Evolutionary conservation across 2,329 filamentous ascomycete genomes (phyloP).

Genomic region (Colletotrichum lini): DNA sequence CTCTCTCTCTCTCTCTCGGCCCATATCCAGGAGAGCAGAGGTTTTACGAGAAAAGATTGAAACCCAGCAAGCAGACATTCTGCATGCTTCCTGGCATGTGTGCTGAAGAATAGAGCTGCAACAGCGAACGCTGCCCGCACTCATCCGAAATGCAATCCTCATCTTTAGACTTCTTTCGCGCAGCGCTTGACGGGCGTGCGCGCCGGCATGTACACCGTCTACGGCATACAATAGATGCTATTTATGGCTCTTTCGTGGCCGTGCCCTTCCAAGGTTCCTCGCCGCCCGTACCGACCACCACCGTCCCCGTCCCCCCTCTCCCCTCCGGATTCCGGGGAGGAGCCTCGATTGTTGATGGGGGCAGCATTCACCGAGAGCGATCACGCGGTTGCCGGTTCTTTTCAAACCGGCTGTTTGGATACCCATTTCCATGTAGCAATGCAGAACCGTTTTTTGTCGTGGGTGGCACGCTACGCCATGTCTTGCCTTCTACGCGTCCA

Average conservation of each 20-base stretch:
- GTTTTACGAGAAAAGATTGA: not conserved
- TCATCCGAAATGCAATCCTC: not conserved
- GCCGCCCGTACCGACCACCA: not conserved
- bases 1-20: constrained; percentile 5
- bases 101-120: not conserved
- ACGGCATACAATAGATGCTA: not conserved
- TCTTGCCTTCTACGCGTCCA: not conserved
- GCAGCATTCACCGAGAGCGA: not conserved
- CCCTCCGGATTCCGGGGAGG: constrained; percentile 2
- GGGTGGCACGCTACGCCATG: too few species aligned
- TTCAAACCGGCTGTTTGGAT: not conserved
- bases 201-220: not conserved
- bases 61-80: not conserved
- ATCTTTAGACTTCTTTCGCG: constrained; percentile 25
- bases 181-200: not conserved
- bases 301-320: not conserved
- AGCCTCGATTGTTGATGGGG: not conserved
- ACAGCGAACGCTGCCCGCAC: not conserved
- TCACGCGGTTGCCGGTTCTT: not conserved
- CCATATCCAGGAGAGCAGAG: constrained; percentile 2
- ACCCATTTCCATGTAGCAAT: not conserved
- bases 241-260: constrained; percentile 12
- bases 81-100: not conserved
- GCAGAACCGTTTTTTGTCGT: not conserved
- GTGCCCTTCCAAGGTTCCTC: not conserved